phyloP scores from a whole-genome alignment of 108 stramenopile species.

The Epithemia pelagica region DNA sequence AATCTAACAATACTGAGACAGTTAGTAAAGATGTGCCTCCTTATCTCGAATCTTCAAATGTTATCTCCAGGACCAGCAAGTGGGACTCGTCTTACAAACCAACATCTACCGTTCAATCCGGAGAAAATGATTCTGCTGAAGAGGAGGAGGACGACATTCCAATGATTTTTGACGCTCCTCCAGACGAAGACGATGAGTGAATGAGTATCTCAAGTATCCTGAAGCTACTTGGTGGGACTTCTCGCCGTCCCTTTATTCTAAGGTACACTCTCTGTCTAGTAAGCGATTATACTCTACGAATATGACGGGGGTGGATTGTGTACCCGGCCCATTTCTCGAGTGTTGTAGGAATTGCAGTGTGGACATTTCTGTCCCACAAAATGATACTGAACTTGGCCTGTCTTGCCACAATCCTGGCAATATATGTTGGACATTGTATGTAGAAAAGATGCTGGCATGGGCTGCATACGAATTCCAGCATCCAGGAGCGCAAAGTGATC shows the following conservation, averaged over 20 bases:
- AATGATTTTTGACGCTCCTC: slow-evolving; percentile 34
- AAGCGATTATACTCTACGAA: no score
- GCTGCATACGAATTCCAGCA: slow-evolving; percentile 78
- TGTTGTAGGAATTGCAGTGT: slow-evolving; percentile 81
- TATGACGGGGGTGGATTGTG: slow-evolving; percentile 1
- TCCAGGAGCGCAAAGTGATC: slow-evolving; percentile 83
- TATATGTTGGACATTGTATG: slow-evolving; percentile 71
- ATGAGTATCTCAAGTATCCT: background rate
- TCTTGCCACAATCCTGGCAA: slow-evolving; percentile 82
- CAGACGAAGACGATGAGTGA: slow-evolving; percentile 38
- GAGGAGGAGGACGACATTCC: slow-evolving; percentile 24
- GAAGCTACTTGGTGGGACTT: background rate
- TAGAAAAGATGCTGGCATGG: slow-evolving; percentile 73
- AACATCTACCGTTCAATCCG: no score
- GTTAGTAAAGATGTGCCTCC: no score
- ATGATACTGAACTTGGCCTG: slow-evolving; percentile 70
- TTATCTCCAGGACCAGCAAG: no score
- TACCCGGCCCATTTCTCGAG: slow-evolving; percentile 67
- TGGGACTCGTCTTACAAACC: no score
- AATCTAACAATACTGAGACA: no score
- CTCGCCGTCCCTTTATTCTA: no score
- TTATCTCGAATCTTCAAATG: no score
- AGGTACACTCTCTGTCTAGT: no score
- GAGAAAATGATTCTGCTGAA: no score
- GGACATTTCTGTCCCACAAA: slow-evolving; percentile 81